Base-by-base conservation (phyloP, 805 yeast genomes). In the Komagataella populi region DNA sequence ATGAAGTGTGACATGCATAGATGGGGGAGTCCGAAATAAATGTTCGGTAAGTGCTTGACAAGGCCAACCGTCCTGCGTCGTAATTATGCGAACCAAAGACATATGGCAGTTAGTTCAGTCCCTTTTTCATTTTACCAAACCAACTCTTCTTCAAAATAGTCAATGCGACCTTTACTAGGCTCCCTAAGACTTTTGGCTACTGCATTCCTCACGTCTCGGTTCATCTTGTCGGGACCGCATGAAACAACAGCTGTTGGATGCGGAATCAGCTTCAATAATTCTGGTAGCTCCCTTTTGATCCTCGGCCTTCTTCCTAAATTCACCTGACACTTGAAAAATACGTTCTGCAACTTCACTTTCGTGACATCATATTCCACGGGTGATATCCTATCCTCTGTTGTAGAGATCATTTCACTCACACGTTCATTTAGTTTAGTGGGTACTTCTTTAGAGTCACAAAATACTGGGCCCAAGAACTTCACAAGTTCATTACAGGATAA, bases 131-230 rank as follows among this genome's bases (percentile, higher is more conserved):
- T 20, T 59, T 60, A 81, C 95, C 95, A 86, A 10, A 75, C 71
- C 65, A 84, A 88, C 49, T 83, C 72, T 59, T 84, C 90, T 61
- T 87, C 95, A 60, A 71, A 81, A 59, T 81, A 81, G 54, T 83
- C 90, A 17, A 85, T 75, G 46, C 85, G 72, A 8, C 39, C 39
- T 48, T 73, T 68, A 14, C 71, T 62, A 24, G 63, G 54, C 44
- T 69, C 64, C 5, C 39, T 12, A 49, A 80, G 61, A 52, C 73
- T 61, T 46, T 67, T 55, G 0, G 74, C 69, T 3, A 81, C 74
- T 3, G 73, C 62, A 45, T 67, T 60, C 59, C 91, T 72, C 17
- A 80, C 56, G 2, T 67, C 71, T 58, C 82, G 89, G 45, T 66
- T 72, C 68, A 75, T 67, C 23, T 65, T 54, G 23, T 70, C 67